Evolutionary conservation across 805 yeast species (phyloP), one percentile per base, ranked within the genome.

Genomic region (Metschnikowia matae): DNA sequence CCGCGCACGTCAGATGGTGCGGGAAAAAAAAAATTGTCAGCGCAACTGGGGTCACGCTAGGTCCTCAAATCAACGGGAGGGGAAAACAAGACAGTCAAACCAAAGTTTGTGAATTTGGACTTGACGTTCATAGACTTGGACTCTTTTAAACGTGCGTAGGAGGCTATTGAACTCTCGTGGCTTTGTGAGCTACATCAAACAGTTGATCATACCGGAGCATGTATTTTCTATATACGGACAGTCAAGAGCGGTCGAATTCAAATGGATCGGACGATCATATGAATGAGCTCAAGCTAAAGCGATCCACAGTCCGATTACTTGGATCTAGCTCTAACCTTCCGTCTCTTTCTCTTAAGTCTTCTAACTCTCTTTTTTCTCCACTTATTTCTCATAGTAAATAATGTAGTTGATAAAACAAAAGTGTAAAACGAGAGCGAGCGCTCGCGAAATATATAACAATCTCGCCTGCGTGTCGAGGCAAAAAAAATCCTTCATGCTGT

Each of bases 281-380:
- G 34, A 42, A 34, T 29, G 51, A 49, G 51, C 51, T 49, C 55
- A 45, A 41, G 55, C 55, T 48, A 51, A 45, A 49, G 41, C 39
- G 53, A 51, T 54, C 59, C 51, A 49, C 50, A 48, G 74, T 71
- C 74, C 86, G 87, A 82, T 87, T 87, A 88, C 85, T 88, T 88
- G 84, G 96, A 89, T 89, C 98, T 90, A 81, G 98, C 98, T 89
- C 98, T 89, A 73, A 92, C 97, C 96, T 92, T 92, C 97, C 98
- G 97, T 87, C 98, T 89, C 96, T 92, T 92, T 85, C 97, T 89
- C 89, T 92, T 92, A 77, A 92, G 88, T 89, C 98, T 89, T 89
- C 98, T 91, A 80, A 87, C 96, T 91, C 98, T 92, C 96, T 92
- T 92, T 88, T 92, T 92, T 88, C 97, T 92, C 98, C 97, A 91